A percentile compares a stretch with the other conserved stretches of the same genome.
Conservation (phyloP, 768 basidiomycete species). For the Leccinum subgranulosum region DNA sequence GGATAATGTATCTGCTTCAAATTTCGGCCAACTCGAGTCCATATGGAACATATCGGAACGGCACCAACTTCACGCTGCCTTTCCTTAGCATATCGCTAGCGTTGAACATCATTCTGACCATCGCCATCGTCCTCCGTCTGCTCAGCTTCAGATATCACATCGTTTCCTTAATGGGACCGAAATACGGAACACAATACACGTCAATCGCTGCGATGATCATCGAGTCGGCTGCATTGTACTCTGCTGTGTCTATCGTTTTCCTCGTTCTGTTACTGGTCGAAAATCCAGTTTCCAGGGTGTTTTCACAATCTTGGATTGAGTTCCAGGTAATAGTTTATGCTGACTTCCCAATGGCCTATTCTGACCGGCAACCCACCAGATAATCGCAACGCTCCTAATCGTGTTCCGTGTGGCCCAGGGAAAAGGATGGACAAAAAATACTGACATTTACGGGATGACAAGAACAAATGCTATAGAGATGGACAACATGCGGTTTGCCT, state of each 20-base stretch:
- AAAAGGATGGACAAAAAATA: not conserved
- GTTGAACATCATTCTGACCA: not conserved
- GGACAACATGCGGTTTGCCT: not conserved
- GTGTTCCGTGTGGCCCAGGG: not conserved
- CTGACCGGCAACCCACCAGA: not conserved
- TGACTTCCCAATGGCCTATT: not conserved
- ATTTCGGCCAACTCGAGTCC: not conserved
- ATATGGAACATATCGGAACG: not conserved
- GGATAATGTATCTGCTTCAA: not conserved
- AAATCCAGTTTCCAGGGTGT: not conserved
- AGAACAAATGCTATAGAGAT: not conserved
- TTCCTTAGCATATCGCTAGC: not conserved
- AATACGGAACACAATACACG: not conserved
- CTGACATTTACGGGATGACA: not conserved
- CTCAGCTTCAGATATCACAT: not conserved
- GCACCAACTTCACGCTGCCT: not conserved
- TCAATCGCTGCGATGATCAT: not conserved
- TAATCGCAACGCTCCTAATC: not conserved
- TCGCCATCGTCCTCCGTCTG: not conserved
- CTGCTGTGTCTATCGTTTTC: not conserved
- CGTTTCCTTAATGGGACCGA: not conserved
- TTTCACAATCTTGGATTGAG: not conserved
- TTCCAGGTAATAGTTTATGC: not conserved
- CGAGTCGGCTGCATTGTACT: not conserved
- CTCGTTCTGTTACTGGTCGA: not conserved